Conservation (phyloP, 106 monocot genomes). For the Acanthochlamys bracteata region DNA sequence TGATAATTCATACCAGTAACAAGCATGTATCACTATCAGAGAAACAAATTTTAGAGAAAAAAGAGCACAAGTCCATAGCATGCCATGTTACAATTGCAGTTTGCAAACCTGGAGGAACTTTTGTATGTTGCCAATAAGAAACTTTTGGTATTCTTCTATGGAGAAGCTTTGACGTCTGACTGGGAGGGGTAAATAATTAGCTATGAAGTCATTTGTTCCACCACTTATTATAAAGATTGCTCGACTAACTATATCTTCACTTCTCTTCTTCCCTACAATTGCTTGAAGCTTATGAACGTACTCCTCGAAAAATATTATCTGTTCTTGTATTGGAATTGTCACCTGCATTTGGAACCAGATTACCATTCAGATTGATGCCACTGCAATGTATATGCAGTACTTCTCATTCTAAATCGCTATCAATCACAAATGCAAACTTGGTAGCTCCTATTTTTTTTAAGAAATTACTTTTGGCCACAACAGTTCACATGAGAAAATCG, state of each 20-base stretch:
- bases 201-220: slow-evolving; percentile 61
- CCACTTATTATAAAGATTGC: slow-evolving; percentile 49
- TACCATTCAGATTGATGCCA: no score
- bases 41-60: background rate
- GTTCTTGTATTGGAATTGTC: slow-evolving; percentile 43
- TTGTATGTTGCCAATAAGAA: slow-evolving; percentile 26
- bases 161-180: slow-evolving; percentile 28
- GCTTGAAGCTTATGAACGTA: slow-evolving; percentile 27
- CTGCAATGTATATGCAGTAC: no score
- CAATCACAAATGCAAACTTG: no score
- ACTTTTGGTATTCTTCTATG: slow-evolving; percentile 38
- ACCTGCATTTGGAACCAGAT: no score
- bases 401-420: no score
- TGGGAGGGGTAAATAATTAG: slow-evolving; percentile 35
- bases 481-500: no score
- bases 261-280: slow-evolving; percentile 28
- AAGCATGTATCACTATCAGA: background rate
- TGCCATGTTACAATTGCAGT: no score
- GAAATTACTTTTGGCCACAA: no score
- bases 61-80: no score
- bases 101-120: slow-evolving; percentile 41
- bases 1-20: no score
- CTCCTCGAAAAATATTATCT: slow-evolving; percentile 40
- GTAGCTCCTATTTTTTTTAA: no score
- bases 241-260: slow-evolving; percentile 22